A percentile compares a stretch with the other conserved stretches of the same genome.
phyloP scores from a whole-genome alignment of 2,329 filamentous ascomycete species.

The Pestalotiopsis sp. region DNA sequence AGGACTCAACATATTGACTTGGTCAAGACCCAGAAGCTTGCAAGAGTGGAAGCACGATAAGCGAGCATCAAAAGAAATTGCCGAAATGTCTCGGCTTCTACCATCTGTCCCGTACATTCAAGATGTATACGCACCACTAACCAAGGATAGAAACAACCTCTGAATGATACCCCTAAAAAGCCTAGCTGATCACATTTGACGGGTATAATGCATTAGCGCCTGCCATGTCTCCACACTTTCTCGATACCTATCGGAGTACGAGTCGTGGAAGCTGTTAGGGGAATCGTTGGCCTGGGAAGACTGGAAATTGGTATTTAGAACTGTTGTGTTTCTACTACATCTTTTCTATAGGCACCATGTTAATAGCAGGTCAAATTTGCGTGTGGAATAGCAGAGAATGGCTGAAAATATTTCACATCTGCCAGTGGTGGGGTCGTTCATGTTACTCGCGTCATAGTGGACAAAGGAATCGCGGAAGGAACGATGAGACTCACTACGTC shows the following conservation, averaged over 20 bases:
- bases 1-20: background rate
- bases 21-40: background rate
- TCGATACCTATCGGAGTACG: background rate
- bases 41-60: background rate
- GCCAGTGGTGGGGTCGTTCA: background rate
- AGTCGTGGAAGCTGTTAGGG: background rate
- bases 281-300: background rate
- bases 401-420: background rate
- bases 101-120: background rate
- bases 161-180: background rate
- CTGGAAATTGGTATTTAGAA: background rate
- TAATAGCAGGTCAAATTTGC: too few relatives aligned
- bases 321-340: background rate
- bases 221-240: background rate
- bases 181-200: background rate
- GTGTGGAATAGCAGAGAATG: background rate
- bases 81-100: background rate
- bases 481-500: background rate
- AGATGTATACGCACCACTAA: background rate
- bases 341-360: background rate
- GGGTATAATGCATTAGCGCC: constrained; percentile 5
- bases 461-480: constrained; percentile 5
- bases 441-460: constrained; percentile 2
- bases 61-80: background rate
- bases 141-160: background rate